Evolutionary conservation across 129 eudicot genomes (phyloP).

Genomic region (Helianthus annuus): DNA sequence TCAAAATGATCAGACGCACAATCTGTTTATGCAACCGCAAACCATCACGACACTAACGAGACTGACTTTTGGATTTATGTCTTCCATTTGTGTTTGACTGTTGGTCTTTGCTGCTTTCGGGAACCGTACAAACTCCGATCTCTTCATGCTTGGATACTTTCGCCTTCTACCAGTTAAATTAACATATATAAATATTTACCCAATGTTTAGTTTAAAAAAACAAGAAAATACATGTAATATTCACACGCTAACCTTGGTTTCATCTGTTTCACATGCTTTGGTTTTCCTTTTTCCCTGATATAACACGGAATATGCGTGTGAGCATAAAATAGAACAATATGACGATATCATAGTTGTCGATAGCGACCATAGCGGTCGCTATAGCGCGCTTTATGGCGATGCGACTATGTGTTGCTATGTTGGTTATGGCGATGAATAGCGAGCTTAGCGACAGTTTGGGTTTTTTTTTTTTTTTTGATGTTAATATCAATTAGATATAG

Average conservation of each 20-base stretch:
- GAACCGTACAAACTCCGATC: constrained; percentile 24
- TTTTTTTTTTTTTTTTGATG: too few species aligned
- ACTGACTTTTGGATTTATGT: constrained; percentile 52
- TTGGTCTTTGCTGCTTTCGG: constrained; percentile 26
- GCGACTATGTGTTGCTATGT: too few species aligned
- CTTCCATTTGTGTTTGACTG: constrained; percentile 28
- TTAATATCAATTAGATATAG: too few species aligned
- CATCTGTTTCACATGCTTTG: constrained; percentile 30
- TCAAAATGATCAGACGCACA: background rate
- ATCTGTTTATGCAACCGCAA: background rate
- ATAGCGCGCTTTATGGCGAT: too few species aligned
- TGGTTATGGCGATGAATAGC: too few species aligned
- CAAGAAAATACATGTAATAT: constrained; percentile 3
- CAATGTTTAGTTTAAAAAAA: background rate
- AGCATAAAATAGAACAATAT: background rate
- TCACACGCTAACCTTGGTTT: constrained; percentile 36
- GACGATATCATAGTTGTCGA: too few species aligned
- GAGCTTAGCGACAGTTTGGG: too few species aligned
- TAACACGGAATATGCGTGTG: constrained; percentile 5
- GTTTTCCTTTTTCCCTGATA: constrained; percentile 49
- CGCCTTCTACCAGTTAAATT: constrained; percentile 26
- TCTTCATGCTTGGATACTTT: constrained; percentile 35
- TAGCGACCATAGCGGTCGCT: too few species aligned
- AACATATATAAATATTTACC: background rate
- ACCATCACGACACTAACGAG: constrained; percentile 7